Base-by-base conservation (phyloP, 202 grass and related monocot genomes). In the Sporobolus alterniflorus region DNA sequence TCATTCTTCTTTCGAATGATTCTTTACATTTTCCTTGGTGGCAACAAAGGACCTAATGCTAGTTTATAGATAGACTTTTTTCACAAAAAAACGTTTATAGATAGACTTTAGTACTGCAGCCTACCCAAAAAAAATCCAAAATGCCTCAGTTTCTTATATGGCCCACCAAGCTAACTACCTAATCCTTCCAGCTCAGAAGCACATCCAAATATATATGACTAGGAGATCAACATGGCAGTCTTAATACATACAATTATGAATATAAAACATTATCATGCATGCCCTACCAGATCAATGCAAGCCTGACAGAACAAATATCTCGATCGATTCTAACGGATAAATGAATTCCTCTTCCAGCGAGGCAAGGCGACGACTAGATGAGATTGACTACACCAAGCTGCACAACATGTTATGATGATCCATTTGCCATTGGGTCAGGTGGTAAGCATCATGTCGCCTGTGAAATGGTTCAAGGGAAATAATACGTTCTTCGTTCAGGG, bases 181-280 rank as follows among this genome's bases (percentile, higher is more conserved):
- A 70, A 83, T 69, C 36, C 36, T 5, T 70, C 62, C 82, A 89
- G 82, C 63, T 84, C 82, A 81, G n/a, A 70, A 15, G 17, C 69
- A 20, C 43, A 75, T 39, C 76, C 87, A 79, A 79, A 46, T 55
- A 79, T 55, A 79, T 48, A 55, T 80, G 87, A 81, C 63, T 26
- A 29, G 4, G 47, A 57, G 18, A 13, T 21, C 41, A 68, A 74
- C 0, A 52, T 21, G 21, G 18, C 36, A 60, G 67, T 20, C 56
- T 47, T 65, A 43, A 55, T 28, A 44, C 68, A 7, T 4, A 2
- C 40, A 20, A 11, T 21, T 2, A 3, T 40, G 64, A 61, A 51
- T 85, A 77, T 60, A 64, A 32, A 50, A 85, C n/a, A 21, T 33
- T 80, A 61, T 69, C 75, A 7, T 32, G n/a, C 75, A 7, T 32